These are phyloP conservation scores for Diutina rugosa DNA, from an alignment of 1,139 yeast species.

Conservation along the genomic window DNA sequence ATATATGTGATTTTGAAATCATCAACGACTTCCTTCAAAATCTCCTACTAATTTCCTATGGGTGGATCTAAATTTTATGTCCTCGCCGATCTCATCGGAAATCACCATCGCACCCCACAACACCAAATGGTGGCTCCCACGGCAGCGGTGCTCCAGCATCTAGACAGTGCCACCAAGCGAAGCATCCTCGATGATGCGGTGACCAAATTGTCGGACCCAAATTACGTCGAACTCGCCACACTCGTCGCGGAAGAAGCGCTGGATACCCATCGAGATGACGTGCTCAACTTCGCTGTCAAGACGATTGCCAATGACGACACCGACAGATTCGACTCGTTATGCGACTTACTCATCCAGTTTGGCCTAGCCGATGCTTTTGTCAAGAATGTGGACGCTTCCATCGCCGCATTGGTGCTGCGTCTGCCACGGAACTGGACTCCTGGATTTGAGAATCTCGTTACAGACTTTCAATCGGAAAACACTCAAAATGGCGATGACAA, in stretches of 20 bases:
- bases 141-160: not conserved
- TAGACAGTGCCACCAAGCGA: not conserved
- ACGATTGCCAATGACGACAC: not conserved
- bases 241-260: not conserved
- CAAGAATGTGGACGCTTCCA: not conserved
- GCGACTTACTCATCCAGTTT: not conserved
- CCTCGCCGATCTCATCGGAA: not conserved
- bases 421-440: not conserved
- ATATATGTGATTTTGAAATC: too few relatives aligned
- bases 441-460: not conserved
- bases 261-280: not conserved
- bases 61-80: too few relatives aligned
- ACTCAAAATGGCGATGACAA: not conserved
- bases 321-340: not conserved
- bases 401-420: not conserved
- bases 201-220: not conserved
- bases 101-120: not conserved
- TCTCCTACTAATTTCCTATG: too few relatives aligned
- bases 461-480: not conserved
- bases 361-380: not conserved
- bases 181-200: not conserved
- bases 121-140: not conserved
- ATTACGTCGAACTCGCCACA: not conserved
- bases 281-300: not conserved
- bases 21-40: too few relatives aligned